These are phyloP conservation scores for Scheffersomyces cryptocercus DNA, from an alignment of 1,139 yeast species.

Conservation along the genomic window DNA sequence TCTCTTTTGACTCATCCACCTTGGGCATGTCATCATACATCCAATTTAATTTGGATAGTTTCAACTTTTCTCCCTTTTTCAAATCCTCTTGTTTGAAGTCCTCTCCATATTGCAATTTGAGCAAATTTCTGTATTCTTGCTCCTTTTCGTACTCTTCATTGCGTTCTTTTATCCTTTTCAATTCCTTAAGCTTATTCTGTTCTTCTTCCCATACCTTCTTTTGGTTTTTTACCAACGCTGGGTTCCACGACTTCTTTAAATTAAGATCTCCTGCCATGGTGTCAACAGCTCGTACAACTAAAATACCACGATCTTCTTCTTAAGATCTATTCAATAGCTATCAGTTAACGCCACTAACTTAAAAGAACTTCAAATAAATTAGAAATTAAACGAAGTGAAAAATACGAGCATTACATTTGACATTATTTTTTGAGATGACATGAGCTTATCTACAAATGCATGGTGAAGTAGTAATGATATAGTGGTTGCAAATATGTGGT, in stretches of 20 bases:
- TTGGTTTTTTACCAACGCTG: slow-evolving; percentile 81
- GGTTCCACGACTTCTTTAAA: slow-evolving; percentile 94
- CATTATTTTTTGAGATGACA: too few species aligned
- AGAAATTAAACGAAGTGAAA: too few species aligned
- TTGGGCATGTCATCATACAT: slow-evolving; percentile 65
- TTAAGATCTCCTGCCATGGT: slow-evolving; percentile 78
- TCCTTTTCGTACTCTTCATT: slow-evolving; percentile 67
- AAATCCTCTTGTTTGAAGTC: slow-evolving; percentile 25
- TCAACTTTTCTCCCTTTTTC: slow-evolving; percentile 43
- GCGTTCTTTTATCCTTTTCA: slow-evolving; percentile 63
- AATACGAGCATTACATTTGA: too few species aligned
- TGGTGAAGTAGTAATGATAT: too few species aligned
- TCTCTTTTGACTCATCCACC: slow-evolving; percentile 11
- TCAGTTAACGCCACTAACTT: too few species aligned
- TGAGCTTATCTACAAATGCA: too few species aligned
- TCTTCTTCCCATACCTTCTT: slow-evolving; percentile 84
- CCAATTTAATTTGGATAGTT: slow-evolving; percentile 68
- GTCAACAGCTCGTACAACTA: background rate
- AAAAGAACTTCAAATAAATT: too few species aligned
- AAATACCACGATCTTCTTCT: background rate
- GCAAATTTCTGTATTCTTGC: slow-evolving; percentile 60
- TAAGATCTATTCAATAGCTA: background rate
- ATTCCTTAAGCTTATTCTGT: slow-evolving; percentile 73
- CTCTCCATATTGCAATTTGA: slow-evolving; percentile 51
- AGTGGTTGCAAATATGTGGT: too few species aligned